Conservation (phyloP, 345 rosid genomes). For the Excoecaria cochinchinensis region DNA sequence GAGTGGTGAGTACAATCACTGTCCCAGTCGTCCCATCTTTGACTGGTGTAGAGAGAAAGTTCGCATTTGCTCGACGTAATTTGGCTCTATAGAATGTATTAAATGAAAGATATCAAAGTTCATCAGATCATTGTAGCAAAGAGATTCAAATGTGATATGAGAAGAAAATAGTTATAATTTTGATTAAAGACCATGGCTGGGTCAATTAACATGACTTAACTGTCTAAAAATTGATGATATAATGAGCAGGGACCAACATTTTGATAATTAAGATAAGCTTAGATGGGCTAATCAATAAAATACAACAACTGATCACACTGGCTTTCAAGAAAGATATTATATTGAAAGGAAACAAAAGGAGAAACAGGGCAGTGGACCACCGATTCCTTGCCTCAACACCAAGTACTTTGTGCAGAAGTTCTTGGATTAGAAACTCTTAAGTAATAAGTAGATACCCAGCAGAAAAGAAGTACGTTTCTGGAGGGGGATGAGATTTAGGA, state of each 20-base stretch:
- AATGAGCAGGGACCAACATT: conserved; percentile 6
- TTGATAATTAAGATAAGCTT: neutral
- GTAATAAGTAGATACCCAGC: neutral
- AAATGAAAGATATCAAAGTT: conserved; percentile 13
- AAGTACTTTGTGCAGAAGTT: neutral
- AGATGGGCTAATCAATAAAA: neutral
- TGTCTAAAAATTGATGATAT: neutral
- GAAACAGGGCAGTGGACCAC: neutral
- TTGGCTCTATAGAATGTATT: conserved; percentile 51
- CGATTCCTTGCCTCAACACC: neutral
- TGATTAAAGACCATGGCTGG: neutral
- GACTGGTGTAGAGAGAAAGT: conserved; percentile 77
- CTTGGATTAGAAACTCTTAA: neutral
- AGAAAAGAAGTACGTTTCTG: neutral
- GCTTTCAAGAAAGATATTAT: neutral
- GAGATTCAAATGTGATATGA: neutral
- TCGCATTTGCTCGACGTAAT: conserved; percentile 71
- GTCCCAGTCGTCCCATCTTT: conserved; percentile 96
- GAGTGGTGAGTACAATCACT: conserved; percentile 93
- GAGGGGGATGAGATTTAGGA: neutral
- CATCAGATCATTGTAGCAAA: conserved; percentile 2
- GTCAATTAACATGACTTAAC: conserved; percentile 1
- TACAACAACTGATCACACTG: neutral
- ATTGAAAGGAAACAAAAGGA: neutral
- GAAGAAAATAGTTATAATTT: neutral